Evolutionary conservation across 805 yeast genomes (phyloP).

Genomic region (Suhomyces sp.): DNA sequence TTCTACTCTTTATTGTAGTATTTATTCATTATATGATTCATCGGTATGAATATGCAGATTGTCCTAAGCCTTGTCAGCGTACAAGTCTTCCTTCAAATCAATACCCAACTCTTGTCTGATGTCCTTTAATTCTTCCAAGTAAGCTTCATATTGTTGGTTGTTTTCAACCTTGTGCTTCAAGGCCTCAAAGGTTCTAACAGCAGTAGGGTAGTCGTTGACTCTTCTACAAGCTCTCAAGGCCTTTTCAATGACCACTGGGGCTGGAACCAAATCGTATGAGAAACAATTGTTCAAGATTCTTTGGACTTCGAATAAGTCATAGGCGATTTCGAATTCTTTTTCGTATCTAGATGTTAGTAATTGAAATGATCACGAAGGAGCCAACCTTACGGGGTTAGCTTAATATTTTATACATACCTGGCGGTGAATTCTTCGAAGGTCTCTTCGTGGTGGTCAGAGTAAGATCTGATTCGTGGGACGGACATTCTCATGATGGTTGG

Average conservation of each 20-base stretch:
- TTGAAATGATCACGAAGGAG: not conserved
- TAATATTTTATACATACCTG: slow-evolving; percentile 40
- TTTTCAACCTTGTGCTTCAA: slow-evolving; percentile 94
- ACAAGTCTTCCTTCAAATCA: slow-evolving; percentile 88
- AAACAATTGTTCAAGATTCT: slow-evolving; percentile 97
- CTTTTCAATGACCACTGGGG: slow-evolving; percentile 92
- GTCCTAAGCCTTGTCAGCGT: slow-evolving; percentile 29
- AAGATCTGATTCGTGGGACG: slow-evolving; percentile 51
- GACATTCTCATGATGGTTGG: slow-evolving; percentile 21
- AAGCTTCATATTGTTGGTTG: slow-evolving; percentile 90
- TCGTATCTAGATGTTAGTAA: slow-evolving; percentile 62
- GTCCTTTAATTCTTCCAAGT: slow-evolving; percentile 90
- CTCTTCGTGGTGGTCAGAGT: slow-evolving; percentile 87
- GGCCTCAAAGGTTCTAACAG: slow-evolving; percentile 97
- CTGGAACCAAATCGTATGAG: slow-evolving; percentile 97
- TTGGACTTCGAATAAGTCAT: slow-evolving; percentile 50
- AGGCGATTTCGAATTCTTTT: slow-evolving; percentile 92
- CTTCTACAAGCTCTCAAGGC: slow-evolving; percentile 98
- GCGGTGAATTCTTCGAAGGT: slow-evolving; percentile 91
- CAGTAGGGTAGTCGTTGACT: slow-evolving; percentile 98
- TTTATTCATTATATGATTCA: not conserved
- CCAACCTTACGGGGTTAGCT: not conserved
- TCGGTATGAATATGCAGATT: not conserved
- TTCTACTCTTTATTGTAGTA: not conserved
- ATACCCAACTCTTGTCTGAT: slow-evolving; percentile 90